Evolutionary conservation across 1,139 yeast species (phyloP).

Genomic region (Blastobotrys illinoisensis): DNA sequence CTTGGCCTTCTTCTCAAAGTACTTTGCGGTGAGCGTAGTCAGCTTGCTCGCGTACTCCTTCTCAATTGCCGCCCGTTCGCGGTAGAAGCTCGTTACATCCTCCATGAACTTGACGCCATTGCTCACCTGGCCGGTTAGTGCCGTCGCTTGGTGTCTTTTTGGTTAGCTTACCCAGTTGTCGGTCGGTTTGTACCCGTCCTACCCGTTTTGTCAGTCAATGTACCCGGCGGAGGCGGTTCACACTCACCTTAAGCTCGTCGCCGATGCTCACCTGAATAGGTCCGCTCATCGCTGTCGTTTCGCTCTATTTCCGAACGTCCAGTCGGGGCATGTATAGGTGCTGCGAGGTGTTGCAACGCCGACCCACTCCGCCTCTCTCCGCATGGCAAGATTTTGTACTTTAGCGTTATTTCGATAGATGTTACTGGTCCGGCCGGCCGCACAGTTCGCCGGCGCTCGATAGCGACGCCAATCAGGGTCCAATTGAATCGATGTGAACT

Average conservation of each 20-base stretch:
- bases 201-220: constrained; percentile 22
- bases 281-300: constrained; percentile 14
- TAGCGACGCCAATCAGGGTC: no score
- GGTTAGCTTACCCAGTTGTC: constrained; percentile 54
- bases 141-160: not conserved
- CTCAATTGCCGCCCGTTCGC: constrained; percentile 76
- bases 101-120: constrained; percentile 69
- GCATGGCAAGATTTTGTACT: not conserved
- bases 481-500: no score
- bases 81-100: constrained; percentile 78
- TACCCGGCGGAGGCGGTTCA: constrained; percentile 2
- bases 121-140: constrained; percentile 31
- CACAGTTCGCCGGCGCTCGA: no score
- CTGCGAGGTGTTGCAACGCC: not conserved
- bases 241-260: constrained; percentile 33
- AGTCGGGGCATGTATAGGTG: not conserved
- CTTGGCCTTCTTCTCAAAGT: constrained; percentile 72
- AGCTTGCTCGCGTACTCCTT: constrained; percentile 73
- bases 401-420: not conserved
- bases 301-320: constrained; percentile 1
- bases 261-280: constrained; percentile 32
- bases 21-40: constrained; percentile 58
- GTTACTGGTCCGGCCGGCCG: no score
- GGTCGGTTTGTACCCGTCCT: constrained; percentile 74
- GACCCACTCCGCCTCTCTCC: not conserved